Percentiles rank a stretch among this genome's conserved stretches.
Evolutionary conservation across 148 eudicot species (phyloP).

Genomic region (Rhododendron henanense): DNA sequence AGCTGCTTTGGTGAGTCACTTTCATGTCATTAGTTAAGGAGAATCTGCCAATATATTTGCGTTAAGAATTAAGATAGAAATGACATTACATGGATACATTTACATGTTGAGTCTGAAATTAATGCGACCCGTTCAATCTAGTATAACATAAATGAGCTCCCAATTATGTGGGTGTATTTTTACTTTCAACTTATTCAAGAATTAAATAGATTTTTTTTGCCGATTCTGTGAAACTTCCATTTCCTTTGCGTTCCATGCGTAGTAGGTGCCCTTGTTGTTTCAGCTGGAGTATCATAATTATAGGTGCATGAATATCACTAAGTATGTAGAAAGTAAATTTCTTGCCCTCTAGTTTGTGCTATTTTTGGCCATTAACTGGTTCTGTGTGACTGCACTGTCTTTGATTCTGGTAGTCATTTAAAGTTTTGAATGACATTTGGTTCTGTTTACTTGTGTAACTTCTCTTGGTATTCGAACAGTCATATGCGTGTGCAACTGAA

Average conservation of each 20-base stretch:
- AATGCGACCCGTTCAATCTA: not conserved
- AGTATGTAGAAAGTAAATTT: not conserved
- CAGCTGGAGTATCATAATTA: not conserved
- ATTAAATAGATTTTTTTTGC: not conserved
- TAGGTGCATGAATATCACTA: not conserved
- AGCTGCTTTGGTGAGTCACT: too few relatives aligned
- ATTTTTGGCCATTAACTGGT: not conserved
- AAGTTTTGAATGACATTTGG: not conserved
- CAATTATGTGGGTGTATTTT: not conserved
- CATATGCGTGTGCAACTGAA: conserved; percentile 87
- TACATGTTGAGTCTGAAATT: not conserved
- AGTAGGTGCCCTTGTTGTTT: not conserved
- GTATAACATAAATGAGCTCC: not conserved
- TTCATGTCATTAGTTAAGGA: too few relatives aligned
- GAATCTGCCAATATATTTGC: not conserved
- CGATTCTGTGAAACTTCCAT: not conserved
- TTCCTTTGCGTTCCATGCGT: not conserved
- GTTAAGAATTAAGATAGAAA: not conserved
- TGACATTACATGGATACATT: not conserved
- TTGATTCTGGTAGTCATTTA: not conserved
- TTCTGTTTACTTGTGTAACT: conserved; percentile 1
- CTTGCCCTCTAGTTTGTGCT: not conserved
- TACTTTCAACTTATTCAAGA: not conserved
- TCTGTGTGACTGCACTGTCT: too few relatives aligned
- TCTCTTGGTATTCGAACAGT: conserved; percentile 35